A percentile compares a stretch with the other conserved stretches of the same genome.
These are phyloP conservation scores for Pterocarpus macrocarpus DNA, from an alignment of 306 rosid genomes.

Conservation along the genomic window DNA sequence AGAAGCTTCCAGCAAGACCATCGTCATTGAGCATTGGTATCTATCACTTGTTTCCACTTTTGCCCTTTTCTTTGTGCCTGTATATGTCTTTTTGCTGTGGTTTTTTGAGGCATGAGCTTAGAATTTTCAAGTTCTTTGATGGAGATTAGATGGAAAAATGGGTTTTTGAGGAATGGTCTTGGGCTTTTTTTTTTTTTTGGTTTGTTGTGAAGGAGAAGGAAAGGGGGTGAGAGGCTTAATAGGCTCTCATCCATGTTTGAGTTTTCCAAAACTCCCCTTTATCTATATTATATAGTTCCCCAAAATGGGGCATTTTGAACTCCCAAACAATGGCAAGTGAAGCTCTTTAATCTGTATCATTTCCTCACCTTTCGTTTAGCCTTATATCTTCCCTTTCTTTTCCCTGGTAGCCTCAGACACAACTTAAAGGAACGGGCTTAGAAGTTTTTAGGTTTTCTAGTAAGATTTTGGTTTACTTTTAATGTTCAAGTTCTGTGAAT, in stretches of 20 bases:
- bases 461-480: not conserved
- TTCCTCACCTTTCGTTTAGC: no score
- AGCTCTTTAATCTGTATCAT: no score
- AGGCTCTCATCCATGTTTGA: no score
- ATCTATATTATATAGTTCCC: no score
- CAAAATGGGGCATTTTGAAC: no score
- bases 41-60: not conserved
- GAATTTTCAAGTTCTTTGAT: not conserved
- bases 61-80: not conserved
- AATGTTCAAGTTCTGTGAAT: not conserved
- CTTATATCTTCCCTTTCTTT: no score
- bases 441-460: not conserved
- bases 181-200: not conserved
- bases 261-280: no score
- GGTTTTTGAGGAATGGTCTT: not conserved
- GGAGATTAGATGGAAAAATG: not conserved
- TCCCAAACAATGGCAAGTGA: no score
- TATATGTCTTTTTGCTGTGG: not conserved
- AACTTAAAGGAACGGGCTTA: no score
- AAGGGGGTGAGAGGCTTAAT: no score
- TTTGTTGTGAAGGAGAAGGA: not conserved
- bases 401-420: no score
- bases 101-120: not conserved
- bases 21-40: conserved; percentile 55
- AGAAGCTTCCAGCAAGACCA: conserved; percentile 6